phyloP scores from a whole-genome alignment of 345 rosid species.

The Clarkia xantiana region DNA sequence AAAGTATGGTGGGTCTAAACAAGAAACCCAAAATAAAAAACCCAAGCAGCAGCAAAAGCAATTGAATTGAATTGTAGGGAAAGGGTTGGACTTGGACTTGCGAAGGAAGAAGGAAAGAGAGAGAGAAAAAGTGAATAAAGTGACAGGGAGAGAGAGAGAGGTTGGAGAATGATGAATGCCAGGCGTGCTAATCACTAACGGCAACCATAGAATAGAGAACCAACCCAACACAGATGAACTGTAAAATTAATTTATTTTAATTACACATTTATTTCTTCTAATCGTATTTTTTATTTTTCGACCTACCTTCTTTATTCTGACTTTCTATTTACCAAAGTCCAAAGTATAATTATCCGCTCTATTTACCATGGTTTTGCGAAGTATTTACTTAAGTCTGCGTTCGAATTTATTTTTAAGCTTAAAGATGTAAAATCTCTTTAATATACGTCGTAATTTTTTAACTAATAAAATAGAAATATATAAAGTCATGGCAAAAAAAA shows the following conservation, averaged over 20 bases:
- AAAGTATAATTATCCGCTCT: too few species aligned
- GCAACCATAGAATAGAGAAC: conserved; percentile 39
- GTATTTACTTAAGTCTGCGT: too few species aligned
- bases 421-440: too few species aligned
- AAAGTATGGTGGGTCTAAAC: too few species aligned
- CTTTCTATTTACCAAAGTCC: too few species aligned
- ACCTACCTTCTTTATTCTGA: neutral
- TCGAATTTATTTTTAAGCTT: too few species aligned
- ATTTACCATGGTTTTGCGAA: too few species aligned
- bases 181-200: conserved; percentile 97
- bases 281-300: neutral
- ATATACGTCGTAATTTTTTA: too few species aligned
- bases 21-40: neutral
- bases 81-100: neutral
- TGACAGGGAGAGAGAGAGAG: conserved; percentile 14
- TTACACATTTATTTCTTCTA: neutral
- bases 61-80: neutral
- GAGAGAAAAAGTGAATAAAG: conserved; percentile 2
- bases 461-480: too few species aligned
- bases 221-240: conserved; percentile 5
- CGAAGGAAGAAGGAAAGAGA: neutral
- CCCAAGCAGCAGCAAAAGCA: neutral
- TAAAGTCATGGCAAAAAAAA: too few species aligned
- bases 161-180: conserved; percentile 47
- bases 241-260: neutral